These are phyloP conservation scores for Eucalyptus erythrocorys DNA, from an alignment of 345 rosid genomes.

Conservation along the genomic window DNA sequence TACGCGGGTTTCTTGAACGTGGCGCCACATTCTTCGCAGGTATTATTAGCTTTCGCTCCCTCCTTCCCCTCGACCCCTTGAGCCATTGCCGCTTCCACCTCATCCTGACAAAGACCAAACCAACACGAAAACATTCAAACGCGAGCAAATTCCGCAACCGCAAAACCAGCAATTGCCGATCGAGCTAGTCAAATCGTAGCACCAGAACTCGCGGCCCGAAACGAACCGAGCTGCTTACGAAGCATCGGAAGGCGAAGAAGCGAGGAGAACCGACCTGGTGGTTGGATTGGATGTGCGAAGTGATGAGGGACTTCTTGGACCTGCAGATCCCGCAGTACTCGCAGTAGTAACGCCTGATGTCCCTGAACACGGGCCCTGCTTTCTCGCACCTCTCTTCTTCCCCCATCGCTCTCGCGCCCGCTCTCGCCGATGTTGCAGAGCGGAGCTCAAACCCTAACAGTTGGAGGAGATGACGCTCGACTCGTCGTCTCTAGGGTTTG, in stretches of 20 bases:
- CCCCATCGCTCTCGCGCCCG: constrained; percentile 8
- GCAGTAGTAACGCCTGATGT: constrained; percentile 62
- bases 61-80: constrained; percentile 2
- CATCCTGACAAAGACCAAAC: constrained; percentile 13
- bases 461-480: not conserved
- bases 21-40: constrained; percentile 60
- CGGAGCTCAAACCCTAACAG: not conserved
- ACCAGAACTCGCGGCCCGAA: not conserved
- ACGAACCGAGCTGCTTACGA: not conserved
- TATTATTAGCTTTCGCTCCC: constrained; percentile 13
- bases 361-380: constrained; percentile 16
- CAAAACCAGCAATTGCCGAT: not conserved
- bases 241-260: not conserved
- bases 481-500: not conserved
- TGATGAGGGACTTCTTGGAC: constrained; percentile 70
- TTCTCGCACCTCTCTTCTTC: constrained; percentile 1
- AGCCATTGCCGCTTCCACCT: constrained; percentile 6
- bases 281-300: constrained; percentile 36
- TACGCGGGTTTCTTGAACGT: constrained; percentile 73
- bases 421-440: not conserved
- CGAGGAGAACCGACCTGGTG: constrained; percentile 27
- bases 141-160: not conserved
- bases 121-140: not conserved
- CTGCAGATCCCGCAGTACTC: constrained; percentile 78
- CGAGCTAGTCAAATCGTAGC: not conserved